Evolutionary conservation across 352 stramenopile genomes (phyloP).

Genomic region (Pythium coloratum): DNA sequence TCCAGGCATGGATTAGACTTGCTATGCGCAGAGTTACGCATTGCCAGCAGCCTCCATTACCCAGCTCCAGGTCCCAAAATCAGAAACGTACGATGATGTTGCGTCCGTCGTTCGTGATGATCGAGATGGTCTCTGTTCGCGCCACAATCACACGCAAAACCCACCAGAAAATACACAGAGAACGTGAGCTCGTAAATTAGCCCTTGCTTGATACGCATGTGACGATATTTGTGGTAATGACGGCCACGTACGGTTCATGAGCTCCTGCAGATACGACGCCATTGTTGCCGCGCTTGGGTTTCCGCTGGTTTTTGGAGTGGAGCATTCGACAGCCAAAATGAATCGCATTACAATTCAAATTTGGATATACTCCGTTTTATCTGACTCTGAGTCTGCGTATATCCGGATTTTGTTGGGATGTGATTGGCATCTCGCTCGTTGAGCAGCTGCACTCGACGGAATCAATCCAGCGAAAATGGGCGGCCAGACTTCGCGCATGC

Average conservation of each 20-base stretch:
- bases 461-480: slow-evolving; percentile 42
- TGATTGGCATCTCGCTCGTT: background rate
- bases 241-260: slow-evolving; percentile 73
- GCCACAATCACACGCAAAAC: background rate
- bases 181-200: background rate
- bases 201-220: background rate
- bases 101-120: slow-evolving; percentile 94
- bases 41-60: background rate
- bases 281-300: slow-evolving; percentile 36
- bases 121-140: slow-evolving; percentile 82
- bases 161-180: background rate
- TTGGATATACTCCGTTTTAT: slow-evolving; percentile 14
- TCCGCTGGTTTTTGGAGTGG: background rate
- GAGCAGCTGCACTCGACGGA: slow-evolving; percentile 5
- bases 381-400: slow-evolving; percentile 22
- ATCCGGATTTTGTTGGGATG: slow-evolving; percentile 2
- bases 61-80: background rate
- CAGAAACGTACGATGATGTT: slow-evolving; percentile 88
- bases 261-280: slow-evolving; percentile 81
- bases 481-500: slow-evolving; percentile 79
- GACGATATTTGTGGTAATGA: background rate
- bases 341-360: slow-evolving; percentile 31
- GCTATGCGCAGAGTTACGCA: background rate
- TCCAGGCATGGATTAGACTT: background rate
- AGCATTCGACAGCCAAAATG: slow-evolving; percentile 18